phyloP scores from a whole-genome alignment of 148 eudicot genomes.

The Vaccinium darrowii region DNA sequence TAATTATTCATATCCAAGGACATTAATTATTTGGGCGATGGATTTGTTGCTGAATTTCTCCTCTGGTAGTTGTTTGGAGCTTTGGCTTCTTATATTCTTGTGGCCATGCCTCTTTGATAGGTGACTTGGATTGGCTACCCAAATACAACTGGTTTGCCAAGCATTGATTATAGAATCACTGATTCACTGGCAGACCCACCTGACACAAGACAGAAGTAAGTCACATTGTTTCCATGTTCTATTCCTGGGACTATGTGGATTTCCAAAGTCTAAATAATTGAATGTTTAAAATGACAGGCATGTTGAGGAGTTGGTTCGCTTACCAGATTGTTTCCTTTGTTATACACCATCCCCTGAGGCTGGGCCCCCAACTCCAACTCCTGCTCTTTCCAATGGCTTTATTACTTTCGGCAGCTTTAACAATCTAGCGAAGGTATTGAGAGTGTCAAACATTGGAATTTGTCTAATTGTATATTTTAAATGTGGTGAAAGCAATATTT shows the following conservation, averaged over 20 bases:
- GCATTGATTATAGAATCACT: slow-evolving; percentile 90
- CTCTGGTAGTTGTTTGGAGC: not conserved
- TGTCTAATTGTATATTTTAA: not conserved
- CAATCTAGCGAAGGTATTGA: slow-evolving; percentile 88
- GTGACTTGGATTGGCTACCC: slow-evolving; percentile 99
- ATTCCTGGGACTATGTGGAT: not conserved
- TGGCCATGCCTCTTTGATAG: slow-evolving; percentile 38
- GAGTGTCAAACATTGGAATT: not conserved
- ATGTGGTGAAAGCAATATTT: not conserved
- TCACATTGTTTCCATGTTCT: slow-evolving; percentile 16
- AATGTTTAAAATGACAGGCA: slow-evolving; percentile 48
- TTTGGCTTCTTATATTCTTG: slow-evolving; percentile 18
- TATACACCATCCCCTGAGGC: slow-evolving; percentile 99
- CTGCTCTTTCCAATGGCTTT: slow-evolving; percentile 88
- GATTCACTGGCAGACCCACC: slow-evolving; percentile 86
- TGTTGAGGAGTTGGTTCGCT: slow-evolving; percentile 89
- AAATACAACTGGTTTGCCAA: slow-evolving; percentile 95
- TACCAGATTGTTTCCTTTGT: slow-evolving; percentile 87
- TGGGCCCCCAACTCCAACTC: slow-evolving; percentile 73
- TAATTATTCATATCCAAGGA: not conserved
- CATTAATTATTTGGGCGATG: not conserved
- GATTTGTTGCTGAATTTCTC: not conserved
- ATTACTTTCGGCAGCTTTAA: slow-evolving; percentile 95
- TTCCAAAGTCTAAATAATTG: not conserved
- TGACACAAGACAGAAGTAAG: slow-evolving; percentile 79